Base-by-base conservation (phyloP, 345 rosid genomes). In the Lagerstroemia speciosa region DNA sequence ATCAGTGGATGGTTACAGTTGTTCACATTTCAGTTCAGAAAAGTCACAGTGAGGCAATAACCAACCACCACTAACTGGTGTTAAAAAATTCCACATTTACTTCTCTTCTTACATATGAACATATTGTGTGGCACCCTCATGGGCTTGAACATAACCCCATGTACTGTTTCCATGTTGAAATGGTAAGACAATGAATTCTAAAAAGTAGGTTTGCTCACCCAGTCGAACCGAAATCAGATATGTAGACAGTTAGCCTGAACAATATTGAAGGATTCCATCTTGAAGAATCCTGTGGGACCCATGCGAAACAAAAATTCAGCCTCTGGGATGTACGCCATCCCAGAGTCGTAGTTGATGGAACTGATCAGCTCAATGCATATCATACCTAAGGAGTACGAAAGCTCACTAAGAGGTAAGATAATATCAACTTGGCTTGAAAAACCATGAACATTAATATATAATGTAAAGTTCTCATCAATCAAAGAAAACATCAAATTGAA, bases 241-340 rank as follows among this genome's bases (percentile, higher is more conserved):
- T 43, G n/a, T 22, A 11, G 69, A 37, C 29, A 30, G 14, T 29
- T 45, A 19, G 26, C 6, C 2, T 45, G 22, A n/a, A 12, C 2
- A 53, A 14, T n/a, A 20, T 16, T 6, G 40, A 32, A 29, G 50
- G 37, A 71, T 53, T 48, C 67, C 68, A 93, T 97, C 98, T 93
- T 90, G 75, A 76, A 91, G 80, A 90, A 90, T 70, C 89, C 96
- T 1, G 97, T 87, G 32, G 97, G 96, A 33, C 98, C 97, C 33
- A 93, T 93, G 66, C 79, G 88, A 6, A 97, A 93, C 77, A 90
- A 81, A 82, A 93, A 89, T 48, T 93, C 96, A 9, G 89, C 98
- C 81, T 93, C 98, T 31, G 97, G 98, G 67, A 93, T 70, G 73
- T 87, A 90, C 32, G 90, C 98, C 97, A 81, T 93, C 98, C 97